phyloP scores from a whole-genome alignment of 2,329 filamentous ascomycete species.

The Fusarium mangiferae region DNA sequence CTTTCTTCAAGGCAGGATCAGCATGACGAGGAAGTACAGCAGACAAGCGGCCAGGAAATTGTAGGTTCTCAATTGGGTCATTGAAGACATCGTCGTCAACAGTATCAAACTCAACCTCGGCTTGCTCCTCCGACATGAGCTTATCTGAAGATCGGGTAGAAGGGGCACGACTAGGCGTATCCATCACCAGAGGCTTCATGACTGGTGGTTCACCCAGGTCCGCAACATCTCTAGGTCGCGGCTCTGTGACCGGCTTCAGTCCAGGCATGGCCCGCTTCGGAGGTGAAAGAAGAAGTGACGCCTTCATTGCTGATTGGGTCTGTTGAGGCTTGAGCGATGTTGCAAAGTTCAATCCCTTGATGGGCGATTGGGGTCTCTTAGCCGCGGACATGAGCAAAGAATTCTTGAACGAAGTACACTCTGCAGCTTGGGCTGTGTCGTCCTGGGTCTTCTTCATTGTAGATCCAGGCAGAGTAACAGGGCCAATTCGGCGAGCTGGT shows the following conservation, averaged over 20 bases:
- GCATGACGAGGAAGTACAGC: slow-evolving; percentile 57
- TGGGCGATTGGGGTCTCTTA: slow-evolving; percentile 59
- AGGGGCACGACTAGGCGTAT: slow-evolving; percentile 44
- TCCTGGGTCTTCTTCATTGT: slow-evolving; percentile 43
- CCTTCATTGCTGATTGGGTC: slow-evolving; percentile 54
- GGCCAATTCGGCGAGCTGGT: slow-evolving; percentile 60
- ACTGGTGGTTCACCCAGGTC: slow-evolving; percentile 45
- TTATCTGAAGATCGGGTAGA: slow-evolving; percentile 49
- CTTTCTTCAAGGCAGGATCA: slow-evolving; percentile 52
- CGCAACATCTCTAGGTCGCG: slow-evolving; percentile 32
- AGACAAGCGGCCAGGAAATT: slow-evolving; percentile 59
- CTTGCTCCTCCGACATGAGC: slow-evolving; percentile 51
- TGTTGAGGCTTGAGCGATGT: slow-evolving; percentile 43
- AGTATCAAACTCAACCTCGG: slow-evolving; percentile 36
- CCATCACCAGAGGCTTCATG: slow-evolving; percentile 51
- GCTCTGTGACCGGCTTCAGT: slow-evolving; percentile 48
- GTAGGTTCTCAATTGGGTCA: slow-evolving; percentile 49
- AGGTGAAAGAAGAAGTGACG: slow-evolving; percentile 61
- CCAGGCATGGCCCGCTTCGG: slow-evolving; percentile 57
- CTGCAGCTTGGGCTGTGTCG: slow-evolving; percentile 19
- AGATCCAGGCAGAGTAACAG: slow-evolving; percentile 48
- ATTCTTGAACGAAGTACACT: slow-evolving; percentile 52
- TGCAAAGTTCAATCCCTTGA: slow-evolving; percentile 51
- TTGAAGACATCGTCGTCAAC: slow-evolving; percentile 47
- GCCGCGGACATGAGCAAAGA: slow-evolving; percentile 63